Base-by-base conservation (phyloP, 1,284 basidiomycete genomes). In the Psilocybe mexicana region DNA sequence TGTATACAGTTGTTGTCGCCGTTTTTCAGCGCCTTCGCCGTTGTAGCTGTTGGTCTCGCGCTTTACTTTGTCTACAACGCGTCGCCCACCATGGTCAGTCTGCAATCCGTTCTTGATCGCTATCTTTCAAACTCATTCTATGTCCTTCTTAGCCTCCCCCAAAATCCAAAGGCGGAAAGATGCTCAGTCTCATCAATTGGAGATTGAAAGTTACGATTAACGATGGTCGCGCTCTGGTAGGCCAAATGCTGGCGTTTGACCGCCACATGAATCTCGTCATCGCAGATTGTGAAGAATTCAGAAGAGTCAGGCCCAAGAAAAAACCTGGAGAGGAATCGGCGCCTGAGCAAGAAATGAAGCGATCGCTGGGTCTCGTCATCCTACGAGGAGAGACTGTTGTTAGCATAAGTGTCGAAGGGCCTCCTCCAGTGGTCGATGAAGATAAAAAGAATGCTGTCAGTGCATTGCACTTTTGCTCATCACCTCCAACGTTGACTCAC, bases 211-310 rank as follows among this genome's bases (percentile, higher is more conserved):
- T 99, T 62, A 98, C 96, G 56, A 90, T 99, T 76, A 98, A 97
- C 86, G 97, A 99, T 77, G 94, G 94, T 59, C 92, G 97, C 71
- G 86, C 93, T 58, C 82, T 99, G 67, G 94, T 93, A 45, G 97
- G 97, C 48, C 97, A 98, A 78, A 96, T 99, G 91, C 90, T 99
- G 70, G 97, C 97, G 52, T 99, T 98, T 73, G 97, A 99, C 81
- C 90, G 93, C 70, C 97, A 99, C 79, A 99, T 99, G 96, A 99
- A 99, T 78, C 84, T 99, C 66, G 97, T 99, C 52, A 80, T 99
- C 55, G 94, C 96, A 11, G 96, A 99, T 67, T 97, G 95, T 72
- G 95, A 97, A 77, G 96, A 97, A 75, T 97, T 97, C 72, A 79
- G 95, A 69, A 87, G 91, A 62, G 87, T 97, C 47, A 86, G 90